These are phyloP conservation scores for Cytospora paraplurivora DNA, from an alignment of 2,329 filamentous ascomycete genomes.

Conservation along the genomic window DNA sequence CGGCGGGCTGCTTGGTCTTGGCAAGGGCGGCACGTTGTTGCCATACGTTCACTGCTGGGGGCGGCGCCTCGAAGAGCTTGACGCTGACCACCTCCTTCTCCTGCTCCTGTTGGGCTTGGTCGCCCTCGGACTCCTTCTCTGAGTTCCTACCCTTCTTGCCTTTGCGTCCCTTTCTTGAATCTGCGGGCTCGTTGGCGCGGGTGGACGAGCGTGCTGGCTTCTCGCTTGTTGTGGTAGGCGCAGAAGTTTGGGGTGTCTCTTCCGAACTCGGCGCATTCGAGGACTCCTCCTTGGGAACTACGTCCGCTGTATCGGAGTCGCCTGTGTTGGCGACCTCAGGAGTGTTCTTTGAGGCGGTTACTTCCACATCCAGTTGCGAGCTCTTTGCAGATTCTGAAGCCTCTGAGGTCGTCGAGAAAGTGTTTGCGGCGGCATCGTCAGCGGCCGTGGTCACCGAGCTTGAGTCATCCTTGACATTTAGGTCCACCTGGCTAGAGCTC, in stretches of 20 bases:
- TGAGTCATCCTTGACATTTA: constrained; percentile 40
- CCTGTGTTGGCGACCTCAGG: constrained; percentile 35
- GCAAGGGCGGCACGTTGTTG: constrained; percentile 70
- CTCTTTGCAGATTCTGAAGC: constrained; percentile 34
- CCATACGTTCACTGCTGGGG: constrained; percentile 88
- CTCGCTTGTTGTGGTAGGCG: constrained; percentile 31
- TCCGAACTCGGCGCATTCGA: constrained; percentile 27
- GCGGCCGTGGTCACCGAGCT: constrained; percentile 40
- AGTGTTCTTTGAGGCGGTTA: constrained; percentile 34
- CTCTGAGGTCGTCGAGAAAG: constrained; percentile 42
- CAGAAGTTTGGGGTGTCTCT: constrained; percentile 29
- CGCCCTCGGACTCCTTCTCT: constrained; percentile 56
- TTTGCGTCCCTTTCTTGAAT: constrained; percentile 63
- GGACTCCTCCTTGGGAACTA: constrained; percentile 40
- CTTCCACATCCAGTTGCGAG: constrained; percentile 32
- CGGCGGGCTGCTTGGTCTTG: constrained; percentile 47
- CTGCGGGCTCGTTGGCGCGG: constrained; percentile 68
- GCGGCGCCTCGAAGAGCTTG: constrained; percentile 76
- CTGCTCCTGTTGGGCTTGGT: constrained; percentile 56
- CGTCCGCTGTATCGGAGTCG: constrained; percentile 37
- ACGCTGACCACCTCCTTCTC: constrained; percentile 61
- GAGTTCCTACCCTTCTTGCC: constrained; percentile 62
- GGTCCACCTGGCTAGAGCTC: constrained; percentile 39
- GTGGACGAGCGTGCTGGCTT: constrained; percentile 61
- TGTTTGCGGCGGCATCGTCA: constrained; percentile 41